Base-by-base conservation (phyloP, 768 basidiomycete species). In the Suillus lakei region DNA sequence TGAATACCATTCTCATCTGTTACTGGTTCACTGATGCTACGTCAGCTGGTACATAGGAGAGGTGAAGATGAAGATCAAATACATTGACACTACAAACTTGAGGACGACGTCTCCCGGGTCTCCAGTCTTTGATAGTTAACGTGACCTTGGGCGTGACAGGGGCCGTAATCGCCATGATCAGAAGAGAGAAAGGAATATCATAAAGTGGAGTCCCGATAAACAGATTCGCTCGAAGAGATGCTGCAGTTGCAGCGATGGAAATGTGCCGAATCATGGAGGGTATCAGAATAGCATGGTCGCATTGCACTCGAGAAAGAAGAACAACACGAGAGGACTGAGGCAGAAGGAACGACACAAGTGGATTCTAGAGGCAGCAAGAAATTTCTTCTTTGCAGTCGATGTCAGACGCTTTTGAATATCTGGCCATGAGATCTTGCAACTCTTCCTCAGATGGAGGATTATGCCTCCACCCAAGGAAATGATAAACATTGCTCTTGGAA, bases 71-170 rank as follows among this genome's bases (percentile, higher is more conserved):
- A n/a, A n/a, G 43, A 91, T 76, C 8, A 93, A 78, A 70, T 92
- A 88, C 13, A 90, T 72, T 18, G 82, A 82, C 10, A 80, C 80
- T 28, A 86, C 70, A 66, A 87, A 91, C 72, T 93, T 93, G 34
- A 93, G 81, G 2, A 91, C 89, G 0, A 88, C 86, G 69, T 93
- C 92, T 1, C 92, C 92, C 93, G 82, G 0, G 88, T 88, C 71
- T 93, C 92, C 18, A 92, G 78, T 4, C 91, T 85, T 71, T 93
- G 87, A 69, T 93, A 93, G 69, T 92, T 87, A 30, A 58, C 69
- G 18, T 59, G 73, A 70, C 91, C 91, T 43, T 85, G 84, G 1
- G 91, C 83, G n/a, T n/a, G 1, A 81, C 81, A 0, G 91, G 88
- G 0, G 91, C 86, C 0, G 88, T 89, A 18, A 86, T 78, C 0